phyloP scores from a whole-genome alignment of 129 eudicot genomes.

The Chrysanthemum seticuspe region DNA sequence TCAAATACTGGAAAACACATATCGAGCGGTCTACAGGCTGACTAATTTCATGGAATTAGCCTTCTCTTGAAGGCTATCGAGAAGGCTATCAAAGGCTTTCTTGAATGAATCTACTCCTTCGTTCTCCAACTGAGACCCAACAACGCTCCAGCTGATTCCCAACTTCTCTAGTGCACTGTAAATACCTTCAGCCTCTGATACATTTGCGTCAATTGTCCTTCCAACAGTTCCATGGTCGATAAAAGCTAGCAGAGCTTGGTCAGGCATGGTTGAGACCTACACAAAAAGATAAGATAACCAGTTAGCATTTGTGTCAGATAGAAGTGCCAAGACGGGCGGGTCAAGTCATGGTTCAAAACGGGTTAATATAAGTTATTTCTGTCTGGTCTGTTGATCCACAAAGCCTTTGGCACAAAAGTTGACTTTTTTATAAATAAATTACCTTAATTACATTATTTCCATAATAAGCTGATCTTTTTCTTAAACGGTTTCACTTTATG shows the following conservation, averaged over 20 bases:
- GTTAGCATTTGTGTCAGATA: too few species aligned
- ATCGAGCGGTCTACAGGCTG: constrained; percentile 44
- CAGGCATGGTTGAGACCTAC: constrained; percentile 99
- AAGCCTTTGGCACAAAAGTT: not conserved
- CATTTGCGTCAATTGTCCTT: constrained; percentile 86
- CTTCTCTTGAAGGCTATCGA: constrained; percentile 92
- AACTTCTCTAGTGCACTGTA: constrained; percentile 93
- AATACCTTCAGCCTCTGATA: constrained; percentile 93
- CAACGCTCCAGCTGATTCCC: constrained; percentile 84
- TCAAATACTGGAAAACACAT: constrained; percentile 17
- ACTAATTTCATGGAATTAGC: constrained; percentile 85
- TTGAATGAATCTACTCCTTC: constrained; percentile 99
- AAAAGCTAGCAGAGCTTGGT: constrained; percentile 92
- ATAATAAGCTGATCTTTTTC: too few species aligned
- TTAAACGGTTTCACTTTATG: not conserved
- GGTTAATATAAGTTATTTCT: not conserved
- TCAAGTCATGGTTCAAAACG: not conserved
- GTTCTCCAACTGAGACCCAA: constrained; percentile 79
- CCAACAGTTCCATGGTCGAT: constrained; percentile 86
- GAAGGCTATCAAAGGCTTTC: constrained; percentile 95
- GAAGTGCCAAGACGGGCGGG: constrained; percentile 9
- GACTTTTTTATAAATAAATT: not conserved
- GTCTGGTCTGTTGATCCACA: not conserved
- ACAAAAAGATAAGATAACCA: not conserved
- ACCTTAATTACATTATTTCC: not conserved